These are phyloP conservation scores for Cornus kousa DNA, from an alignment of 148 eudicot genomes.

Conservation along the genomic window DNA sequence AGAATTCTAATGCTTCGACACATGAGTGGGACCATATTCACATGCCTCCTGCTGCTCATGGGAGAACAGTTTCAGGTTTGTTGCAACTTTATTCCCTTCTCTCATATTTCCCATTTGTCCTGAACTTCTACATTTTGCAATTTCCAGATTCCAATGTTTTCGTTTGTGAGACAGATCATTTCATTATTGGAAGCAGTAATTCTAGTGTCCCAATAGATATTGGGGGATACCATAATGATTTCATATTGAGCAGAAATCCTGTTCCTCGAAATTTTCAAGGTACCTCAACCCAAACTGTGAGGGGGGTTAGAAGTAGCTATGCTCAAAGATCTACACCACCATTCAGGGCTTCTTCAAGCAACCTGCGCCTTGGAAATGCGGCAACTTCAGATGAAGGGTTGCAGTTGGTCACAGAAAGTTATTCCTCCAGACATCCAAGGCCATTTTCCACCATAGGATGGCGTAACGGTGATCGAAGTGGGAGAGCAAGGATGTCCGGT, in stretches of 20 bases:
- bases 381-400: slow-evolving; percentile 21
- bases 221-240: slow-evolving; percentile 20
- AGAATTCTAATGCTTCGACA: slow-evolving; percentile 40
- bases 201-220: slow-evolving; percentile 8
- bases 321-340: slow-evolving; percentile 16
- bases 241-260: slow-evolving; percentile 14
- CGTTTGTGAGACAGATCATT: slow-evolving; percentile 16
- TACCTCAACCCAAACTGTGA: slow-evolving; percentile 8
- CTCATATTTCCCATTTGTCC: not conserved
- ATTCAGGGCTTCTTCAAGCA: slow-evolving; percentile 26
- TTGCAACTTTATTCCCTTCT: not conserved
- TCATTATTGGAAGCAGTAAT: slow-evolving; percentile 20
- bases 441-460: slow-evolving; percentile 45
- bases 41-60: slow-evolving; percentile 45
- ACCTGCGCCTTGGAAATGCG: slow-evolving; percentile 11
- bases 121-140: slow-evolving; percentile 20
- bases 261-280: slow-evolving; percentile 21
- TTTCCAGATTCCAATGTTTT: slow-evolving; percentile 19
- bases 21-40: slow-evolving; percentile 58
- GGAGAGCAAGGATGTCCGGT: slow-evolving; percentile 54
- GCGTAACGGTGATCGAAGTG: slow-evolving; percentile 64
- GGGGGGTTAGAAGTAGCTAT: slow-evolving; percentile 24
- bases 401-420: slow-evolving; percentile 43
- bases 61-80: slow-evolving; percentile 44
- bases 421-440: slow-evolving; percentile 59